Evolutionary conservation across 306 rosid species (phyloP).

Genomic region (Gastrolobium villosum): DNA sequence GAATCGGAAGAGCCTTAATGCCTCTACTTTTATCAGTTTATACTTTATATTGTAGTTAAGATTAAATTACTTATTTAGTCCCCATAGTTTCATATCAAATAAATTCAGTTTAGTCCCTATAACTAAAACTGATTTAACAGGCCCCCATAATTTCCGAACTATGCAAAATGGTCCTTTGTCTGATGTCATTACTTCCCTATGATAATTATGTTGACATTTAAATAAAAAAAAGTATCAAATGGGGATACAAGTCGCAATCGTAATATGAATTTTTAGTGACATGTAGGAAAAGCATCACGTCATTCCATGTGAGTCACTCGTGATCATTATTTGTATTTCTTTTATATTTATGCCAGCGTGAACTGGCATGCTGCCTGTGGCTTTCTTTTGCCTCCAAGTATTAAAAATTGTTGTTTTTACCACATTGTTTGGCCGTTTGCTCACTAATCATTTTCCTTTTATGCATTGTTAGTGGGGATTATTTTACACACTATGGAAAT

Average conservation of each 20-base stretch:
- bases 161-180: background rate
- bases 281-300: conserved; percentile 1
- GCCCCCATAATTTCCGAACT: background rate
- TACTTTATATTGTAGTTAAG: background rate
- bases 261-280: background rate
- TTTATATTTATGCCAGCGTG: background rate
- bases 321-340: background rate
- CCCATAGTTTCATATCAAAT: conserved; percentile 8
- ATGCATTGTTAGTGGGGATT: background rate
- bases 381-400: conserved; percentile 6
- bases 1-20: background rate
- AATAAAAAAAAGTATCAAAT: conserved; percentile 16
- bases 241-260: background rate
- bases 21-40: background rate
- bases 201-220: conserved; percentile 12
- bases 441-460: background rate
- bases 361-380: background rate
- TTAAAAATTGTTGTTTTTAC: background rate
- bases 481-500: background rate
- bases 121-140: background rate
- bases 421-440: background rate
- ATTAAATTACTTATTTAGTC: conserved; percentile 7
- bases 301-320: background rate
- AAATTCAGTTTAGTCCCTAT: conserved; percentile 8
- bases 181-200: background rate